Evolutionary conservation across 345 rosid species (phyloP).

Genomic region (Carallia pectinifolia): DNA sequence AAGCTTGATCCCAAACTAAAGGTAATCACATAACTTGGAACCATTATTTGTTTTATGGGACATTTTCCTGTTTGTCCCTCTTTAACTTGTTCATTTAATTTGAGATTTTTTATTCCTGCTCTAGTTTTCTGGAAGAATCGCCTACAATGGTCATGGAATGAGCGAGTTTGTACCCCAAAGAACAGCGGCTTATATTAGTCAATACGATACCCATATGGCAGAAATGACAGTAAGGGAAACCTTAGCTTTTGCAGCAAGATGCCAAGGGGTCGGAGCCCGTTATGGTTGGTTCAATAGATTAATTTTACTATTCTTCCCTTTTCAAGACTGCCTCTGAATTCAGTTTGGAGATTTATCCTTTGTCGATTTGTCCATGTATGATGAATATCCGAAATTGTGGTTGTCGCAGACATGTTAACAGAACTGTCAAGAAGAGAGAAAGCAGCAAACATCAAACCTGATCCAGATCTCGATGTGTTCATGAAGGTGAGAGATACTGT

Average conservation of each 20-base stretch:
- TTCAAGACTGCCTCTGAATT: too few species aligned
- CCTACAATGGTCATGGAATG: constrained; percentile 52
- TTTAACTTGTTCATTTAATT: neutral
- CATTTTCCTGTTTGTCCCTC: neutral
- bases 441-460: constrained; percentile 66
- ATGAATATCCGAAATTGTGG: neutral
- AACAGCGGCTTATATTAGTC: constrained; percentile 59
- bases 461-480: constrained; percentile 68
- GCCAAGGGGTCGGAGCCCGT: constrained; percentile 52
- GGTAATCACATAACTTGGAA: constrained; percentile 24
- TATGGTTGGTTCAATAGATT: constrained; percentile 39
- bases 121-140: constrained; percentile 54
- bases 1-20: constrained; percentile 52
- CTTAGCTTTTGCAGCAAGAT: constrained; percentile 64
- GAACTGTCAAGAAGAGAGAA: constrained; percentile 78
- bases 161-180: constrained; percentile 58
- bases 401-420: constrained; percentile 46
- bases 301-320: neutral
- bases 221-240: constrained; percentile 70
- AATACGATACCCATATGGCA: constrained; percentile 51
- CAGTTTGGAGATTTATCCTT: too few species aligned
- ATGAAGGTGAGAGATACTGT: constrained; percentile 50
- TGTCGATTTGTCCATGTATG: too few species aligned
- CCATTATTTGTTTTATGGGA: neutral
- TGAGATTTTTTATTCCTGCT: neutral